Evolutionary conservation across 768 basidiomycete genomes (phyloP), one percentile per base, ranked within the genome.

Genomic region (Phaffia tasmanica): DNA sequence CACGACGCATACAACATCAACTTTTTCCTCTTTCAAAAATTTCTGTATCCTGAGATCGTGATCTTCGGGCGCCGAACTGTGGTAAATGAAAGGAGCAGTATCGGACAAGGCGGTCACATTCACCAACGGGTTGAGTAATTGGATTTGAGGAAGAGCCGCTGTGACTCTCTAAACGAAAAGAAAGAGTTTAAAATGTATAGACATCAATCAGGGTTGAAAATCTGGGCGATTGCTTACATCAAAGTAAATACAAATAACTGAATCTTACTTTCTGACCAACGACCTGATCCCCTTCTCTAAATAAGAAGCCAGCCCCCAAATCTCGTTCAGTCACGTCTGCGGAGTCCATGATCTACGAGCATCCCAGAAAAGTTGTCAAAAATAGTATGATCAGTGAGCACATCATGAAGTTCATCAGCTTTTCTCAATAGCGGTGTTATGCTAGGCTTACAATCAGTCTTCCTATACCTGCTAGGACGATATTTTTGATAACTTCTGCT

Each of bases 381-480:
- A 3, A 42, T 16, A 8, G 19, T 6, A 42, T 19, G 7, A 46
- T 15, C 59, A 46, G 35, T 25, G 23, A 51, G 50, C 16, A 61
- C 25, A 18, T 61, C 47, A 61, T 9, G 23, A n/a, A 25, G 16
- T 35, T 21, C 56, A 2, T 57, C n/a, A 14, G 56, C n/a, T 57
- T 7, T 32, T 30, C n/a, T 3, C 3, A 3, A 30, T 57, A 32
- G 7, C 6, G 25, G 47, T 1, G n/a, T 14, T 19, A 50, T 51
- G 11, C 21, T n/a, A 30, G 15, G 29, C 53, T n/a, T 18, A 69
- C 81, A 68, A 95, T 79, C 69, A 99, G 78, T 74, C 84, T 86
- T 29, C 95, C 95, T 64, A 99, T 89, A 50, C 95, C 95, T 14
- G 95, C 89, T 57, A 99, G 82, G 21, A 98, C 94, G 74, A 99